Conservation (phyloP, 306 rosid species). For the Delonix regia region DNA sequence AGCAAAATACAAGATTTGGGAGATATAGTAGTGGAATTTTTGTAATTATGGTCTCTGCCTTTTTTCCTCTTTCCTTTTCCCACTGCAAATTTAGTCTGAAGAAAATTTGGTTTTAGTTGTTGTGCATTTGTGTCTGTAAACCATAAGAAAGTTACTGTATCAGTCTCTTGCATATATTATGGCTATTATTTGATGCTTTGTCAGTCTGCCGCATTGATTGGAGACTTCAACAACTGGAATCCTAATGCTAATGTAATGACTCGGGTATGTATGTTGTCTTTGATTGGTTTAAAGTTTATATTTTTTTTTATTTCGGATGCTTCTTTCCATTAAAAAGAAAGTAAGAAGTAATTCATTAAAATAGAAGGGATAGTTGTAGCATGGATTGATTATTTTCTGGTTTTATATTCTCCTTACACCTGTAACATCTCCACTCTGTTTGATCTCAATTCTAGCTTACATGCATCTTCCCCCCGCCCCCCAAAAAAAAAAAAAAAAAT, state of each 20-base stretch:
- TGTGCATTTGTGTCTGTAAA: constrained; percentile 18
- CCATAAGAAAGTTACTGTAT: background rate
- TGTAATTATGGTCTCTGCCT: constrained; percentile 14
- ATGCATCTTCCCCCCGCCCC: constrained; percentile 12
- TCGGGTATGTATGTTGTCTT: constrained; percentile 63
- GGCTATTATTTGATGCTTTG: constrained; percentile 39
- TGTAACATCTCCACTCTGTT: background rate
- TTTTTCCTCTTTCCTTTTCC: constrained; percentile 15
- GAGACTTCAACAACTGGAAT: constrained; percentile 98
- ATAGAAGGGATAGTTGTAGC: constrained; percentile 15
- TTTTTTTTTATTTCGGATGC: background rate
- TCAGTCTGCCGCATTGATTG: constrained; percentile 93
- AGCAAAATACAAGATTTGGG: constrained; percentile 22
- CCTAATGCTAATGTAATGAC: constrained; percentile 83
- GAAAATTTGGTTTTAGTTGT: constrained; percentile 38
- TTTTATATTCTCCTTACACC: background rate
- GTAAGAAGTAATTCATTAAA: background rate
- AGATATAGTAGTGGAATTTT: background rate
- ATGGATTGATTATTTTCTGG: constrained; percentile 5
- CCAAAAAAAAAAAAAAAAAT: too few relatives aligned
- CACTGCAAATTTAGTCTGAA: constrained; percentile 12
- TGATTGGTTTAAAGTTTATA: constrained; percentile 32
- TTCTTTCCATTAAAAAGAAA: background rate
- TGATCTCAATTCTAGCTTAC: constrained; percentile 29
- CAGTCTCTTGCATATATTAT: constrained; percentile 25